A percentile compares a stretch with the other conserved stretches of the same genome.
Conservation (phyloP, 1,284 basidiomycete genomes). For the Leccinum subrobustum region DNA sequence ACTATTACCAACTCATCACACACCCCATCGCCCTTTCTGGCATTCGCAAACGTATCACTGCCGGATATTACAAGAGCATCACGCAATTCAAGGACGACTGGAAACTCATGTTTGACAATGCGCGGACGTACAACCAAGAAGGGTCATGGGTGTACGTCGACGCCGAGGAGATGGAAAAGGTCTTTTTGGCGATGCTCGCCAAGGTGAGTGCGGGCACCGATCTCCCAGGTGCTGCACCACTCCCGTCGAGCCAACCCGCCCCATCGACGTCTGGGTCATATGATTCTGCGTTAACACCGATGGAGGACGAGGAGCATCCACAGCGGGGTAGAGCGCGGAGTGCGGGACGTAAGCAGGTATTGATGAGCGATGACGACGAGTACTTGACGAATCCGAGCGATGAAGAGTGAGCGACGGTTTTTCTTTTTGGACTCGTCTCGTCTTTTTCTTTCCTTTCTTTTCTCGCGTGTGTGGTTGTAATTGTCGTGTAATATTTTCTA, state of each 20-base stretch:
- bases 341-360: constrained; percentile 55
- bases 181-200: constrained; percentile 68
- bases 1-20: constrained; percentile 81
- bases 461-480: constrained; percentile 12
- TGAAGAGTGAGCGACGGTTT: constrained; percentile 42
- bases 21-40: constrained; percentile 87
- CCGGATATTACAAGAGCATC: constrained; percentile 76
- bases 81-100: constrained; percentile 79
- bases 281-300: constrained; percentile 68
- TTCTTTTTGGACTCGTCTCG: background rate
- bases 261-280: constrained; percentile 50
- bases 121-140: constrained; percentile 86
- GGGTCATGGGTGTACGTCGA: constrained; percentile 93
- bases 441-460: background rate
- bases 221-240: constrained; percentile 65
- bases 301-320: constrained; percentile 73
- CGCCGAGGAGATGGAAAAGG: constrained; percentile 88
- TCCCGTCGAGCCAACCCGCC: constrained; percentile 33
- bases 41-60: constrained; percentile 81
- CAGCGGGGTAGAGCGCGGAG: constrained; percentile 51
- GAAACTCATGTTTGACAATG: constrained; percentile 90
- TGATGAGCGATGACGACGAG: constrained; percentile 79
- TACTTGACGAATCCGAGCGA: constrained; percentile 60
- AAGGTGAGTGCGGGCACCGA: constrained; percentile 60
- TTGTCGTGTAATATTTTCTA: constrained; percentile 15